Percentiles rank a stretch among this genome's conserved stretches.
Evolutionary conservation across 208 protist genomes (phyloP).

Genomic region (Angomonas deanei): DNA sequence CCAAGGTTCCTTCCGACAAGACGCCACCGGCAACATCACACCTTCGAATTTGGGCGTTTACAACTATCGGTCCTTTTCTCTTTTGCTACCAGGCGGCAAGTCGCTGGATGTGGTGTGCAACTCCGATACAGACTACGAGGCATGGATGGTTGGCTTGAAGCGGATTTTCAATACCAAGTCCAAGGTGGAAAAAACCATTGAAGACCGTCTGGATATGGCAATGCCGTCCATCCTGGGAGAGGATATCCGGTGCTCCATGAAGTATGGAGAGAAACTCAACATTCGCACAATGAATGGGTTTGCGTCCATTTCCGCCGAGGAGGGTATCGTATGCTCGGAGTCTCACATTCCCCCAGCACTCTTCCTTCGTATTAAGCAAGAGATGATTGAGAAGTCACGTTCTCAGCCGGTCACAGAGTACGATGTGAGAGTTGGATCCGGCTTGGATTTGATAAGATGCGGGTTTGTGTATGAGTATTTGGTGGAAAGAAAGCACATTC

Average conservation of each 20-base stretch:
- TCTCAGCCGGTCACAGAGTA: conserved; percentile 69
- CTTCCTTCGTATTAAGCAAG: conserved; percentile 82
- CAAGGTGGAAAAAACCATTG: conserved; percentile 47
- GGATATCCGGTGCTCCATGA: conserved; percentile 36
- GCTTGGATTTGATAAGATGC: conserved; percentile 75
- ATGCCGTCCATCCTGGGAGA: conserved; percentile 8
- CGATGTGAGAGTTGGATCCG: conserved; percentile 75
- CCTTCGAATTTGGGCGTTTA: conserved; percentile 68
- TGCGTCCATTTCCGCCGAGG: conserved; percentile 64
- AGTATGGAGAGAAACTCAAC: conserved; percentile 76
- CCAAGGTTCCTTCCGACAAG: conserved; percentile 73
- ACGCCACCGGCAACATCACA: conserved; percentile 73
- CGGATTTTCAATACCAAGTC: conserved; percentile 68
- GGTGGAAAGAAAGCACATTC: conserved; percentile 51
- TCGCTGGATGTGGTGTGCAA: conserved; percentile 89
- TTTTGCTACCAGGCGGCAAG: conserved; percentile 77
- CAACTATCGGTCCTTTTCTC: conserved; percentile 85
- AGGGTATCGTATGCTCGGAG: conserved; percentile 76
- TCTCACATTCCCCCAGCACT: conserved; percentile 81
- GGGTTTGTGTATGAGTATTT: conserved; percentile 72
- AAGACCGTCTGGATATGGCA: conserved; percentile 24
- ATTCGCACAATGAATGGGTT: conserved; percentile 81
- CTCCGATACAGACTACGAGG: conserved; percentile 86
- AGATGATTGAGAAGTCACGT: conserved; percentile 74
- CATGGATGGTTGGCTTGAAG: conserved; percentile 83